Percentiles rank a stretch among this genome's conserved stretches.
These are phyloP conservation scores for Podospora didyma DNA, from an alignment of 495 filamentous ascomycete species.

Conservation along the genomic window DNA sequence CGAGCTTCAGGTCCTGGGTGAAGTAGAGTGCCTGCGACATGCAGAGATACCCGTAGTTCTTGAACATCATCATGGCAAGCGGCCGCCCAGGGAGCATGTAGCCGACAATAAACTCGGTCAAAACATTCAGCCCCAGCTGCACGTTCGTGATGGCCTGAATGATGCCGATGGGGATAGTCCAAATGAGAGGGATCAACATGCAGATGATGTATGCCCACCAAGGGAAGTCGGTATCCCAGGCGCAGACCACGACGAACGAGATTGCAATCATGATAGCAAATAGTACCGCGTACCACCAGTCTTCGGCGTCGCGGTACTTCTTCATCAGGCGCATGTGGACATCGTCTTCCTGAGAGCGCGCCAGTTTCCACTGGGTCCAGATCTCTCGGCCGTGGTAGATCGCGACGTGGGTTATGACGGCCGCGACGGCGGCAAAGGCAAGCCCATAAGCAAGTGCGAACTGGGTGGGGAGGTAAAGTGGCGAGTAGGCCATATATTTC, in stretches of 20 bases:
- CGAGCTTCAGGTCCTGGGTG: constrained; percentile 50
- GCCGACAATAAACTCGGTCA: constrained; percentile 68
- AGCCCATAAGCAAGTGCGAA: constrained; percentile 63
- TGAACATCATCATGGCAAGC: constrained; percentile 64
- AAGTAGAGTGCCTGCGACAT: constrained; percentile 52
- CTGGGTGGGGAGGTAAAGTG: constrained; percentile 57
- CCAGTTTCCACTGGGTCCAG: constrained; percentile 46
- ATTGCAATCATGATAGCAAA: constrained; percentile 41
- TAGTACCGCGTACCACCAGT: constrained; percentile 51
- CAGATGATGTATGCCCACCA: constrained; percentile 64
- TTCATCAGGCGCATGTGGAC: constrained; percentile 61
- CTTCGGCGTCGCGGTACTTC: constrained; percentile 52
- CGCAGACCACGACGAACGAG: constrained; percentile 51
- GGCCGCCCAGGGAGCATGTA: constrained; percentile 65
- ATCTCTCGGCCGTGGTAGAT: constrained; percentile 63
- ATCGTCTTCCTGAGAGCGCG: constrained; percentile 58
- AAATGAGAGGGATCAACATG: constrained; percentile 50
- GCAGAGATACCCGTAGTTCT: constrained; percentile 66
- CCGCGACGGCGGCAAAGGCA: constrained; percentile 63
- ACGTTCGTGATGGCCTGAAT: constrained; percentile 65
- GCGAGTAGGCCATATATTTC: constrained; percentile 56
- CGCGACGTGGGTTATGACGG: constrained; percentile 58
- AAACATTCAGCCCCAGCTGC: constrained; percentile 61
- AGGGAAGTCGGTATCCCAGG: constrained; percentile 60
- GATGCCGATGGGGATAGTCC: constrained; percentile 53